phyloP scores from a whole-genome alignment of 805 yeast genomes.

The Spathaspora girioi region DNA sequence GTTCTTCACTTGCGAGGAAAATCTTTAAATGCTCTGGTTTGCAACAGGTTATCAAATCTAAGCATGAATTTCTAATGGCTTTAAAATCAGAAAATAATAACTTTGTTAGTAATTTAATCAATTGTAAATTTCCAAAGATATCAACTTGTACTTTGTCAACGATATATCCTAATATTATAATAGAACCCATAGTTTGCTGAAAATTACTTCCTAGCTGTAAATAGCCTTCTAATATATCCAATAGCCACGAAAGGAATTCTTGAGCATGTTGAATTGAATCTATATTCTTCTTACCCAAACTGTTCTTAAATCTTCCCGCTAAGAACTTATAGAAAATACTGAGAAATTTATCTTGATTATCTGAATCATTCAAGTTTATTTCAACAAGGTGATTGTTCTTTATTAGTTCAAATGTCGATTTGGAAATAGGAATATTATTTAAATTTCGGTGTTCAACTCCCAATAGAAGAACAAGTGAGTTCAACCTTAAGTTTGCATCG shows the following conservation, averaged over 20 bases:
- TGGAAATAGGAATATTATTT: slow-evolving; percentile 49
- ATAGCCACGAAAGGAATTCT: slow-evolving; percentile 5
- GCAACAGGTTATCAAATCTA: slow-evolving; percentile 10
- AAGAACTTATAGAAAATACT: slow-evolving; percentile 62
- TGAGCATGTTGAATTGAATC: not conserved
- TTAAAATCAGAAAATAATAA: slow-evolving; percentile 69
- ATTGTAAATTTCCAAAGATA: slow-evolving; percentile 10
- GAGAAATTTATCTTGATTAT: slow-evolving; percentile 52
- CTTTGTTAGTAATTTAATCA: slow-evolving; percentile 52
- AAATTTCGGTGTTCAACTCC: slow-evolving; percentile 49
- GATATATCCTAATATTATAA: slow-evolving; percentile 2
- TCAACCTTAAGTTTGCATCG: slow-evolving; percentile 41
- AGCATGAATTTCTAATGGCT: slow-evolving; percentile 61
- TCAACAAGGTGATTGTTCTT: slow-evolving; percentile 35
- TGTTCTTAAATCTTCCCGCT: slow-evolving; percentile 58
- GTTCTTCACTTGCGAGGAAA: slow-evolving; percentile 1
- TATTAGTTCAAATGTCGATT: slow-evolving; percentile 42
- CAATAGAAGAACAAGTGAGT: slow-evolving; percentile 58
- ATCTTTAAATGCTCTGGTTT: not conserved
- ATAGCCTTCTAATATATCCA: slow-evolving; percentile 40
- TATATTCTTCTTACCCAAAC: slow-evolving; percentile 28
- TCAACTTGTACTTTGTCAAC: not conserved
- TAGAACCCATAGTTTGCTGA: slow-evolving; percentile 26
- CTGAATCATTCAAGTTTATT: slow-evolving; percentile 53
- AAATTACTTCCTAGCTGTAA: slow-evolving; percentile 46